Conservation (phyloP, 805 yeast genomes). For the Candida pseudofarinosa region DNA sequence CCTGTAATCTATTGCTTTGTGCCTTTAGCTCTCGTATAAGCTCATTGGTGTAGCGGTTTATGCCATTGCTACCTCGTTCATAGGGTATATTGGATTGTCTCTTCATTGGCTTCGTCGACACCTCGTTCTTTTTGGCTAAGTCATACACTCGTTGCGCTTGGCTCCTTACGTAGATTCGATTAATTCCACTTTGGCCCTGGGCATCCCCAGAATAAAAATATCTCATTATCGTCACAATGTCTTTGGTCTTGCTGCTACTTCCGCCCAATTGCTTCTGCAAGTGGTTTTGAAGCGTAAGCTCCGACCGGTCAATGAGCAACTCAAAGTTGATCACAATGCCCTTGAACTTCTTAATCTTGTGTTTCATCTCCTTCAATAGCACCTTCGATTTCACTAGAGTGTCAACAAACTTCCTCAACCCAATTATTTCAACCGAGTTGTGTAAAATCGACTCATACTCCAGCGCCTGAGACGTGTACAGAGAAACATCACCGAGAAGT, state of each 20-base stretch:
- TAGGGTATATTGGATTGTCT: slow-evolving; percentile 40
- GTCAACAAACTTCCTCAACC: slow-evolving; percentile 33
- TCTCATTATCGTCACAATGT: slow-evolving; percentile 39
- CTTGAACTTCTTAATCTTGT: slow-evolving; percentile 49
- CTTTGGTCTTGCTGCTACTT: slow-evolving; percentile 31
- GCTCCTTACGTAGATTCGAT: slow-evolving; percentile 15
- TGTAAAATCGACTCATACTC: slow-evolving; percentile 34
- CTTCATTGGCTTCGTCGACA: slow-evolving; percentile 42
- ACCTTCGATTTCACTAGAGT: slow-evolving; percentile 37
- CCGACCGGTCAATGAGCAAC: slow-evolving; percentile 53
- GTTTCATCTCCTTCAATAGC: slow-evolving; percentile 42
- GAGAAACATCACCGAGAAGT: slow-evolving; percentile 49
- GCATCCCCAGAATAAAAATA: slow-evolving; percentile 34
- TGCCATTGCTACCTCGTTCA: slow-evolving; percentile 59
- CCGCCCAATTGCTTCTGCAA: slow-evolving; percentile 35
- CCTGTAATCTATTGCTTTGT: slow-evolving; percentile 46
- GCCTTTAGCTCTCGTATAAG: slow-evolving; percentile 45
- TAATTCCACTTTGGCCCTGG: slow-evolving; percentile 6
- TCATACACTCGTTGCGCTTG: slow-evolving; percentile 32
- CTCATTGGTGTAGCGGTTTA: slow-evolving; percentile 50
- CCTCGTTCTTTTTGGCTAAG: slow-evolving; percentile 43
- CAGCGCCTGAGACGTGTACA: slow-evolving; percentile 43
- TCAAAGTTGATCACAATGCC: slow-evolving; percentile 64
- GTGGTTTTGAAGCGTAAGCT: slow-evolving; percentile 47
- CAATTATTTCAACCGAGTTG: slow-evolving; percentile 34